Evolutionary conservation across 2,329 filamentous ascomycete species (phyloP).

Genomic region (Paracoccidioides lutzii): DNA sequence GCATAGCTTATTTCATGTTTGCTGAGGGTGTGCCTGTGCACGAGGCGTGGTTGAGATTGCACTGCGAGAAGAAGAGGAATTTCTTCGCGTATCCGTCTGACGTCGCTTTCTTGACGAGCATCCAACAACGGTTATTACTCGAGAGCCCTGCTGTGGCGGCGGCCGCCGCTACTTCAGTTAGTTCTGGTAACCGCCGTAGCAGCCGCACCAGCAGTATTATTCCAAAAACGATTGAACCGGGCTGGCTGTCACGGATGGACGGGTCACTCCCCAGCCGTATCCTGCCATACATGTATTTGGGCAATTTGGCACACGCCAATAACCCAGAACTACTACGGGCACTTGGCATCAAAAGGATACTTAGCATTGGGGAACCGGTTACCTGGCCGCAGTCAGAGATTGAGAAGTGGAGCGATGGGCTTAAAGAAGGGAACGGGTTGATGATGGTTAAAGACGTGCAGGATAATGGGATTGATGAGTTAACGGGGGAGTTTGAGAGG

Average conservation of each 20-base stretch:
- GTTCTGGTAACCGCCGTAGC: too few relatives aligned
- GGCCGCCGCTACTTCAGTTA: conserved; percentile 7
- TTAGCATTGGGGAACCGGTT: conserved; percentile 84
- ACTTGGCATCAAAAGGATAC: conserved; percentile 71
- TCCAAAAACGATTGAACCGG: conserved; percentile 40
- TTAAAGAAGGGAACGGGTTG: conserved; percentile 48
- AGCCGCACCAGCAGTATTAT: neutral
- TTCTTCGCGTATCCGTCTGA: conserved; percentile 95
- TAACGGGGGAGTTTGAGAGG: conserved; percentile 71
- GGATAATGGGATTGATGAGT: conserved; percentile 89
- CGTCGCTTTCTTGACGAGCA: conserved; percentile 63
- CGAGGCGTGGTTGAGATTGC: conserved; percentile 76
- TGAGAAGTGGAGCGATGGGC: conserved; percentile 50
- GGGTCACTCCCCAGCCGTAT: conserved; percentile 84
- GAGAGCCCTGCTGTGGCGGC: conserved; percentile 20
- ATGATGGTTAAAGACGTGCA: conserved; percentile 76
- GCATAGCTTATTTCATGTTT: conserved; percentile 86
- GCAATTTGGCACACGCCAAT: conserved; percentile 85
- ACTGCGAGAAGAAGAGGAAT: conserved; percentile 69
- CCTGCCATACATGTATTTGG: conserved; percentile 88
- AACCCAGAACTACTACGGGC: conserved; percentile 70
- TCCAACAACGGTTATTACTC: conserved; percentile 62
- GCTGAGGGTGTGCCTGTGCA: conserved; percentile 69
- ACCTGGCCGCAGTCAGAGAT: conserved; percentile 63
- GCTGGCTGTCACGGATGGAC: conserved; percentile 73